Base-by-base conservation (phyloP, 768 basidiomycete species). In the Suillus ampliporus region DNA sequence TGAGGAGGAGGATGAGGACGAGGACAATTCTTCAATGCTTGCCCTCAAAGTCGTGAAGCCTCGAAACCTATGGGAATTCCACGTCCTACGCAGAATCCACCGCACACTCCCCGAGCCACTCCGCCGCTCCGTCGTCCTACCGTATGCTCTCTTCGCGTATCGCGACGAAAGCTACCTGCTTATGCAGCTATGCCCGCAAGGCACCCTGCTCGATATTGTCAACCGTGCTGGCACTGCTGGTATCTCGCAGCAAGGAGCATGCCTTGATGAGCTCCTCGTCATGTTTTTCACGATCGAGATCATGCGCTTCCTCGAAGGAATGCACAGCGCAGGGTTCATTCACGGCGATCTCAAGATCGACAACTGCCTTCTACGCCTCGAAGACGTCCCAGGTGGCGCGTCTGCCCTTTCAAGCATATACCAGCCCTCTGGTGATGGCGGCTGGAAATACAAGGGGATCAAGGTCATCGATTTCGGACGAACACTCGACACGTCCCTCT, bases 301-400 rank as follows among this genome's bases (percentile, higher is more conserved):
- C 7, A 76, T 98, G 43, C 89, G 89, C 31, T 77, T 92, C 11
- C 76, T 98, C 47, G 95, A 96, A 71, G 88, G 83, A 19, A 85
- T 98, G 73, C 97, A 99, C 74, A 61, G 71, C 17, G 79, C 83
- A 0, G 93, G 94, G 13, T 93, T 99, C 79, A 92, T 99, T 68
- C 97, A 99, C 70, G 97, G 97, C 37, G 97, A 99, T 78, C 84
- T 99, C 65, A 99, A 99, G 81, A 97, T 99, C 74, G 97, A 99
- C 78, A 99, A 99, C 78, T 97, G 96, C 73, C 84, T 99, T n/a
- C 81, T 99, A 10, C 88, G 97, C 5, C 83, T 99, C 50, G 91
- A 94, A 65, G 91, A 93, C 57, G 88, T 91, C 5, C 89, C 89
- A 2, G 89, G 88, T 4, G 88, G 88, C 1, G 76, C 83, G 1